Evolutionary conservation across 2,329 filamentous ascomycete species (phyloP).

Genomic region (Colletotrichum salicis): DNA sequence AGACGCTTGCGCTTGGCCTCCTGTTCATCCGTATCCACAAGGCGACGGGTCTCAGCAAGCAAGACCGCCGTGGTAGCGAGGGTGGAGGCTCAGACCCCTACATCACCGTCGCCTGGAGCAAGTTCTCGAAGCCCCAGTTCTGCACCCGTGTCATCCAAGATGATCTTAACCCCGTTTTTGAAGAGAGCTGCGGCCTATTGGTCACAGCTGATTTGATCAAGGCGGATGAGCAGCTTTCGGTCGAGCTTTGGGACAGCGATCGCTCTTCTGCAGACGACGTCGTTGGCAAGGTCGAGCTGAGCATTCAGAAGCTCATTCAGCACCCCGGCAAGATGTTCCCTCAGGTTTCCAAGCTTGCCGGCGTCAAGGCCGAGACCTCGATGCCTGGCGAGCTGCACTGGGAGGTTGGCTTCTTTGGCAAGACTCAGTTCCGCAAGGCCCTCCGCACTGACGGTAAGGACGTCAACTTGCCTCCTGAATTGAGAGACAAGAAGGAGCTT

Average conservation of each 20-base stretch:
- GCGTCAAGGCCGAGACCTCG: slow-evolving; percentile 82
- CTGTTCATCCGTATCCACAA: slow-evolving; percentile 93
- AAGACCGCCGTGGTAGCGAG: slow-evolving; percentile 82
- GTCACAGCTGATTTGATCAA: slow-evolving; percentile 92
- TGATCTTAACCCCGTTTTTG: slow-evolving; percentile 91
- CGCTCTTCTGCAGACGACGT: slow-evolving; percentile 92
- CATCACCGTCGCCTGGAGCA: slow-evolving; percentile 93
- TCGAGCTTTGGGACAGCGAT: slow-evolving; percentile 97
- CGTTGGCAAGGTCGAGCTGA: slow-evolving; percentile 92
- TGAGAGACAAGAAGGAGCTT: slow-evolving; percentile 79
- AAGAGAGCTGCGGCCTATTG: slow-evolving; percentile 85
- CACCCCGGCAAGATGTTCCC: slow-evolving; percentile 94
- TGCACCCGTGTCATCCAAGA: slow-evolving; percentile 97
- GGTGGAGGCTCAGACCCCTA: slow-evolving; percentile 95
- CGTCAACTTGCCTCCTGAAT: slow-evolving; percentile 75
- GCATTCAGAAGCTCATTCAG: slow-evolving; percentile 94
- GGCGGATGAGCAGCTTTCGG: slow-evolving; percentile 89
- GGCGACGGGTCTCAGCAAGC: slow-evolving; percentile 88
- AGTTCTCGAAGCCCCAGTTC: slow-evolving; percentile 97
- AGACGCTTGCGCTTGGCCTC: slow-evolving; percentile 85
- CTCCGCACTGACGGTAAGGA: slow-evolving; percentile 90
- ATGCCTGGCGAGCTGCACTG: slow-evolving; percentile 96
- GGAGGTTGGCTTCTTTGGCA: slow-evolving; percentile 96
- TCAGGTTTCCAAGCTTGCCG: slow-evolving; percentile 83
- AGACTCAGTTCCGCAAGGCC: slow-evolving; percentile 86